Percentiles rank a stretch among this genome's conserved stretches.
phyloP scores from a whole-genome alignment of 1,284 basidiomycete species.

The Irpex sp. region DNA sequence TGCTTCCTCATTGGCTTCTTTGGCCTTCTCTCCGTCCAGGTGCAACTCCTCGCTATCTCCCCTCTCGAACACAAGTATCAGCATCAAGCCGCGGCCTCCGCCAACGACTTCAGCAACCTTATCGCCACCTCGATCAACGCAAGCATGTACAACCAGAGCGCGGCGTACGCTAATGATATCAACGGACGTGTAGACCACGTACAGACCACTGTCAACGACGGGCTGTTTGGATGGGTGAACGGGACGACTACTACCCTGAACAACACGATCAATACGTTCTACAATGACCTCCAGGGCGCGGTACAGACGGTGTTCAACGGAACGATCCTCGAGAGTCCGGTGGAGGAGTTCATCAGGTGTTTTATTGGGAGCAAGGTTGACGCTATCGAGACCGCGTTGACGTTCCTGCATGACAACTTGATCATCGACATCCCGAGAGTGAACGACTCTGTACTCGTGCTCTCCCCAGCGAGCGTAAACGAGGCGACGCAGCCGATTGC shows the following conservation, averaged over 20 bases:
- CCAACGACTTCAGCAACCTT: conserved; percentile 62
- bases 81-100: conserved; percentile 54
- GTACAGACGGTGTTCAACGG: conserved; percentile 76
- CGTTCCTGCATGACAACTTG: conserved; percentile 89
- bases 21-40: conserved; percentile 83
- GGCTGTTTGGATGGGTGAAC: conserved; percentile 93
- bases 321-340: conserved; percentile 76
- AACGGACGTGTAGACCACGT: conserved; percentile 69
- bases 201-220: conserved; percentile 78
- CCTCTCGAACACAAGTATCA: conserved; percentile 66
- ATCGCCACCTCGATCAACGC: conserved; percentile 79
- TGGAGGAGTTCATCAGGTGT: conserved; percentile 87
- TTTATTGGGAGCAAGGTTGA: conserved; percentile 87
- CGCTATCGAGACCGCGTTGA: conserved; percentile 83
- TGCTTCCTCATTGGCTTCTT: conserved; percentile 89
- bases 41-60: conserved; percentile 77
- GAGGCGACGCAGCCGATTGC: conserved; percentile 80
- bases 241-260: conserved; percentile 89
- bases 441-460: conserved; percentile 69
- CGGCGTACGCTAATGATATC: conserved; percentile 70
- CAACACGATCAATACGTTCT: conserved; percentile 70
- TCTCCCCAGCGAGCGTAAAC: conserved; percentile 67
- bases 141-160: conserved; percentile 77
- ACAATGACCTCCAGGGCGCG: conserved; percentile 66
- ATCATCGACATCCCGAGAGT: conserved; percentile 75